Base-by-base conservation (phyloP, 805 yeast species). In the Candida suzukii region DNA sequence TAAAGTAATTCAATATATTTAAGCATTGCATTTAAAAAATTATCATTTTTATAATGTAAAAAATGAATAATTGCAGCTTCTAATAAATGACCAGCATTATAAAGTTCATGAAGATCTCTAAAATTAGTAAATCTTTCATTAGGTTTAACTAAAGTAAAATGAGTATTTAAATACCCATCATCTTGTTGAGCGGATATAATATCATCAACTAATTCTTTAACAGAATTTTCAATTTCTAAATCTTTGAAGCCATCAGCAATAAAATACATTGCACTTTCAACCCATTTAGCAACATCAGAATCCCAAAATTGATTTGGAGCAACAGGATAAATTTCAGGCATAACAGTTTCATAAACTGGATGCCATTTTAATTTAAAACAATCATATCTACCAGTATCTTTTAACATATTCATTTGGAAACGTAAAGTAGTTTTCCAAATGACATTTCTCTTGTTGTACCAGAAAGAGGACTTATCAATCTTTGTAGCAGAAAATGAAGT, bases 21-120 rank as follows among this genome's bases (percentile, higher is more conserved):
- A 24, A 17, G 44, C 35, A 20, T 50, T n/a, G 46, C 46, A 35
- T 46, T n/a, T n/a, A n/a, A n/a, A n/a, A n/a, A n/a, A n/a, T n/a
- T n/a, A n/a, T n/a, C n/a, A n/a, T n/a, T n/a, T n/a, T n/a, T n/a
- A n/a, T n/a, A n/a, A n/a, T 24, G 26, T 9, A 24, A 39, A 37
- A 47, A 39, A 41, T 56, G 56, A 12, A 51, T 48, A 17, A 56
- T 43, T 16, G 57, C 56, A 25, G 52, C 51, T 38, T 56, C 60
- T 1, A 54, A 38, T n/a, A 52, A 41, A 40, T 53, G 58, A 3
- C 58, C 58, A 20, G 49, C 48, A 36, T 48, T 42, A 34, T 49
- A 50, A 14, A 50, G 33, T 34, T 50, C 53, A 32, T 45, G 48
- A 20, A 37, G 34, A 31, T 25, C 42, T 4, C 39, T 35, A 17